Evolutionary conservation across 2,329 filamentous ascomycete genomes (phyloP).

Genomic region (Pseudocercospora ulei): DNA sequence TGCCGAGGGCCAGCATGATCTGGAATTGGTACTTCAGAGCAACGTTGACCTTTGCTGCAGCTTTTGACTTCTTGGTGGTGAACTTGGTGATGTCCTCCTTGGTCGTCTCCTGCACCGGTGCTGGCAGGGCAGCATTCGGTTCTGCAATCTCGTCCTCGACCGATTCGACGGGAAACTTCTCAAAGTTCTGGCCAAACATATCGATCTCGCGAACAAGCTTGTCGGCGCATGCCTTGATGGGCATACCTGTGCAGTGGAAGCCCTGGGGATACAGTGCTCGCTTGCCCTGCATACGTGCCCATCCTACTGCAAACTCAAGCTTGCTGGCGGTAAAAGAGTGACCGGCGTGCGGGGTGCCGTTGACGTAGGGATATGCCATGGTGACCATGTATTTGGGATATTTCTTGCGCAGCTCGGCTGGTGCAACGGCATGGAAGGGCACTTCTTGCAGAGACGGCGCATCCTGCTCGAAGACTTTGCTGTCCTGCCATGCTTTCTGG

Average conservation of each 20-base stretch:
- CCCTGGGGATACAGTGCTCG: slow-evolving; percentile 79
- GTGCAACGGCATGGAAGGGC: slow-evolving; percentile 61
- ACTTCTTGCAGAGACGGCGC: slow-evolving; percentile 71
- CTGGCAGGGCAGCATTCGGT: slow-evolving; percentile 36
- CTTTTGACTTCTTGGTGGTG: slow-evolving; percentile 84
- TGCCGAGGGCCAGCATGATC: slow-evolving; percentile 85
- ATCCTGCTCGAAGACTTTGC: slow-evolving; percentile 71
- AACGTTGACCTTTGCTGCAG: slow-evolving; percentile 67
- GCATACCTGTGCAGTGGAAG: slow-evolving; percentile 95
- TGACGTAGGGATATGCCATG: slow-evolving; percentile 73
- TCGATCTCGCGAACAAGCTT: slow-evolving; percentile 85
- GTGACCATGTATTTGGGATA: slow-evolving; percentile 85
- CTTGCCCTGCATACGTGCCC: slow-evolving; percentile 84
- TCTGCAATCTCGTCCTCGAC: slow-evolving; percentile 40
- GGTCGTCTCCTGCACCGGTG: slow-evolving; percentile 52
- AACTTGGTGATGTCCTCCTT: slow-evolving; percentile 88
- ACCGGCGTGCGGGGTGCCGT: slow-evolving; percentile 72
- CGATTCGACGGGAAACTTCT: slow-evolving; percentile 58
- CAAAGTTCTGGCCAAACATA: slow-evolving; percentile 79
- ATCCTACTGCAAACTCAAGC: slow-evolving; percentile 82
- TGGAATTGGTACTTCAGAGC: slow-evolving; percentile 95
- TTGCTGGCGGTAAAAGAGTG: slow-evolving; percentile 89
- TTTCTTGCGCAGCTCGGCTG: slow-evolving; percentile 66
- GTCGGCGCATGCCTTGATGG: slow-evolving; percentile 94
- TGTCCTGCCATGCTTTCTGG: slow-evolving; percentile 71